These are phyloP conservation scores for Jacaranda mimosifolia DNA, from an alignment of 257 asterid species.

Conservation along the genomic window DNA sequence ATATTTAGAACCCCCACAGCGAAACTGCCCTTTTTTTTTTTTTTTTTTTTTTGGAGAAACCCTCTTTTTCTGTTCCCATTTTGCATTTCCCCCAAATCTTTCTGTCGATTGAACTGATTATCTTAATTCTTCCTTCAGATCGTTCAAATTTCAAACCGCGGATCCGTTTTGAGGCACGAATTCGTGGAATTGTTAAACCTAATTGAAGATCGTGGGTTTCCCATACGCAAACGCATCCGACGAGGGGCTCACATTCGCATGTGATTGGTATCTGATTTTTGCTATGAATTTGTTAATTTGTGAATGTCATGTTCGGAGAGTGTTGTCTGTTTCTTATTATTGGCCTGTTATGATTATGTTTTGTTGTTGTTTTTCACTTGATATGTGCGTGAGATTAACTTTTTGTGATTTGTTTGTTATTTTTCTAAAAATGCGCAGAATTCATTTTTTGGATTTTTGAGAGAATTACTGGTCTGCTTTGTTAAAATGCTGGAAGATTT, in stretches of 20 bases:
- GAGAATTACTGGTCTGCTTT: not conserved
- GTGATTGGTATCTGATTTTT: slow-evolving; percentile 37
- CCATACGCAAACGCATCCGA: slow-evolving; percentile 2
- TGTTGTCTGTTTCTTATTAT: slow-evolving; percentile 12
- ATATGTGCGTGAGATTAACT: not conserved
- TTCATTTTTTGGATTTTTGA: not conserved
- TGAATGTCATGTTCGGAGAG: slow-evolving; percentile 22
- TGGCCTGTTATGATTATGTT: not conserved
- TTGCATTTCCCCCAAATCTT: slow-evolving; percentile 33
- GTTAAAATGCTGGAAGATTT: not conserved
- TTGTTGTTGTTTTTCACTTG: slow-evolving; percentile 14
- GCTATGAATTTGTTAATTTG: not conserved
- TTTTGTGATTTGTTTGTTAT: not conserved
- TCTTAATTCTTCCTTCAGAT: slow-evolving; percentile 21
- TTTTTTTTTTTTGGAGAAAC: slow-evolving; percentile 19
- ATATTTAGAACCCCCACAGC: not conserved
- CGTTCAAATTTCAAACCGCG: slow-evolving; percentile 28
- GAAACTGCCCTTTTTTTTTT: slow-evolving; percentile 11
- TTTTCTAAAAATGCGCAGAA: not conserved
- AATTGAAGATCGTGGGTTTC: slow-evolving; percentile 27
- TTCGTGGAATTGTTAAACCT: not conserved
- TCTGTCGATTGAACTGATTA: slow-evolving; percentile 20
- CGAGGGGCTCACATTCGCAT: slow-evolving; percentile 47
- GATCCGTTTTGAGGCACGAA: slow-evolving; percentile 33
- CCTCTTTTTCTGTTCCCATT: slow-evolving; percentile 19